phyloP scores from a whole-genome alignment of 257 asterid genomes.

The Hygrophila difformis region DNA sequence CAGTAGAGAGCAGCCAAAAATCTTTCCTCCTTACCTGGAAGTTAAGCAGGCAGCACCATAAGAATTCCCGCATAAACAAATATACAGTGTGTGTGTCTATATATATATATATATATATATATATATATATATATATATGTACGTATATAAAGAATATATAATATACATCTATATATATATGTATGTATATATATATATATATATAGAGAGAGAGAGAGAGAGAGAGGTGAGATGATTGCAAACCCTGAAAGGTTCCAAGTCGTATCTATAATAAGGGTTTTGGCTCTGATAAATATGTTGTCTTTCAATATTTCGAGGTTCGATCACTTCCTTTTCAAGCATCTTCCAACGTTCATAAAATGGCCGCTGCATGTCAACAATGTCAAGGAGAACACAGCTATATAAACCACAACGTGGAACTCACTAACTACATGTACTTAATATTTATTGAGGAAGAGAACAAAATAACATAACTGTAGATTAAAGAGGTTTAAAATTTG shows the following conservation, averaged over 20 bases:
- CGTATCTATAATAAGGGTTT: conserved; percentile 74
- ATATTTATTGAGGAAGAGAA: neutral
- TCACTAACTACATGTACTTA: neutral
- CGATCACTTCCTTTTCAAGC: conserved; percentile 92
- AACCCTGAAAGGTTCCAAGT: conserved; percentile 94
- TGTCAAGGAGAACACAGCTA: conserved; percentile 6
- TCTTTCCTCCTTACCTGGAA: conserved; percentile 93
- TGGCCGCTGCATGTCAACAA: conserved; percentile 57
- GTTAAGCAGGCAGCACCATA: conserved; percentile 8
- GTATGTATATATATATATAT: neutral
- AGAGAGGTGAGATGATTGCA: conserved; percentile 16
- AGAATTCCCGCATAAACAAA: conserved; percentile 8
- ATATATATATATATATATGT: neutral
- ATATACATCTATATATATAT: neutral
- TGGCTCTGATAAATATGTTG: conserved; percentile 50
- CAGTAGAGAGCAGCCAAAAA: conserved; percentile 94
- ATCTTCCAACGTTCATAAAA: conserved; percentile 92
- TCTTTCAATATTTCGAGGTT: conserved; percentile 75
- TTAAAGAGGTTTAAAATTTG: too few species aligned
- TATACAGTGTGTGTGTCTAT: too few species aligned
- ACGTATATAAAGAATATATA: too few species aligned
- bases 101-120: too few species aligned
- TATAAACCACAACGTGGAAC: neutral
- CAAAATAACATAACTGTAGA: too few species aligned
- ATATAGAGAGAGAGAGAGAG: neutral